Base-by-base conservation (phyloP, 1,139 yeast species). In the Blastobotrys buckinghamii region DNA sequence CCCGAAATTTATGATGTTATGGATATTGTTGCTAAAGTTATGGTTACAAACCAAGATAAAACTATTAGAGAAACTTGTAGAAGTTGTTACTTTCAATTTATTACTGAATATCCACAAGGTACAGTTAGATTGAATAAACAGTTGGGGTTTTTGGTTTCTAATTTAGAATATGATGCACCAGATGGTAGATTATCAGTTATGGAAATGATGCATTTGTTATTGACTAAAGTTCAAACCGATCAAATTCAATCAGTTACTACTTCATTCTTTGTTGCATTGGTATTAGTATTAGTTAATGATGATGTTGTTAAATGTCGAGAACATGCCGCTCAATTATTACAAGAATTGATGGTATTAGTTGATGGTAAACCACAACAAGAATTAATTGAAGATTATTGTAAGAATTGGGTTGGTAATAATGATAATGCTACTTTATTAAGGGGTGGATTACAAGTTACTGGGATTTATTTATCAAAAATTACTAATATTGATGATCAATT, bases 81-180 rank as follows among this genome's bases (percentile, higher is more conserved):
- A 65, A 78, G 87, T 55, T 81, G 86, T 1, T 94, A 81, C 64
- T 85, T 81, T 65, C 92, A 83, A 61, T 94, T 92, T 60, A 70
- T 92, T 60, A 85, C 90, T 83, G 96, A 89, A 60, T 92, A 87
- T 61, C 97, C 95, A 59, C 97, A 92, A 69, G 90, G 97, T 30
- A 78, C 82, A 60, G 90, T 94, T 6, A 79, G 89, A 56, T 68
- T 92, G 47, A 94, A 86, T 56, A 86, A 83, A 59, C 95, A 87
- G 59, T 82, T 90, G 67, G 81, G 83, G 55, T 82, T 84, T 61
- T 73, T 92, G 66, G 84, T 90, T n/a, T 80, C 79, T 54, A 92
- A 94, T 63, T 71, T 94, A 60, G 76, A 81, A 26, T 94, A 94
- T 63, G 92, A 95, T 13, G 82, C 96, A 5, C 84, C 84, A 53